phyloP scores from a whole-genome alignment of 2,329 filamentous ascomycete genomes.

The Aspergillus sojae region DNA sequence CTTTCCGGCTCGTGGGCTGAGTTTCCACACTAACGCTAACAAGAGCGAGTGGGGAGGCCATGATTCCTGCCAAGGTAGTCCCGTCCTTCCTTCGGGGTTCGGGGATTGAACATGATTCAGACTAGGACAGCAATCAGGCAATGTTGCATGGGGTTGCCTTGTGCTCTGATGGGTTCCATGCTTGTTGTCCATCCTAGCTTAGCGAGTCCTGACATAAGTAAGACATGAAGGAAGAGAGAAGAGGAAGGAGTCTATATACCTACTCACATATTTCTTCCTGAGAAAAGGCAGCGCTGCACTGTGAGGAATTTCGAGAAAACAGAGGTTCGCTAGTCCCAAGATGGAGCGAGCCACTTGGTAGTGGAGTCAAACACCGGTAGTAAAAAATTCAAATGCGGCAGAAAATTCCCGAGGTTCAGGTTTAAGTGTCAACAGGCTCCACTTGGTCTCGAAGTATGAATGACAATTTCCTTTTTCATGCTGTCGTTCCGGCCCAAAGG shows the following conservation, averaged over 20 bases:
- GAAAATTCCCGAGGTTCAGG: not conserved
- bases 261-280: too few species aligned
- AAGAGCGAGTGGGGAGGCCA: not conserved
- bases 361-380: not conserved
- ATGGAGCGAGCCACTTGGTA: not conserved
- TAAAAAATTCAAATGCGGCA: not conserved
- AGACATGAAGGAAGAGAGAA: not conserved
- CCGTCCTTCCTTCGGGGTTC: not conserved
- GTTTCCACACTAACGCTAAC: not conserved
- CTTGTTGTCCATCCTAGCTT: not conserved
- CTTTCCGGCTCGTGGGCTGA: conserved; percentile 1
- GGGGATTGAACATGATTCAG: not conserved
- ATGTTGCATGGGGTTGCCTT: not conserved
- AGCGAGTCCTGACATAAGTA: not conserved
- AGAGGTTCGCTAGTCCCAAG: not conserved
- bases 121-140: not conserved
- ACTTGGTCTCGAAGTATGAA: not conserved
- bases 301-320: not conserved
- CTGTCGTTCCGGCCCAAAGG: not conserved
- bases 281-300: too few species aligned
- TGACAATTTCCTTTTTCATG: not conserved
- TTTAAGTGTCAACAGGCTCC: not conserved
- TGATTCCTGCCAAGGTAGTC: conserved; percentile 1
- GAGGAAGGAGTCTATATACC: too few species aligned
- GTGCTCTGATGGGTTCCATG: not conserved